These are phyloP conservation scores for Yarrowia sp. DNA, from an alignment of 805 yeast species.

Conservation along the genomic window DNA sequence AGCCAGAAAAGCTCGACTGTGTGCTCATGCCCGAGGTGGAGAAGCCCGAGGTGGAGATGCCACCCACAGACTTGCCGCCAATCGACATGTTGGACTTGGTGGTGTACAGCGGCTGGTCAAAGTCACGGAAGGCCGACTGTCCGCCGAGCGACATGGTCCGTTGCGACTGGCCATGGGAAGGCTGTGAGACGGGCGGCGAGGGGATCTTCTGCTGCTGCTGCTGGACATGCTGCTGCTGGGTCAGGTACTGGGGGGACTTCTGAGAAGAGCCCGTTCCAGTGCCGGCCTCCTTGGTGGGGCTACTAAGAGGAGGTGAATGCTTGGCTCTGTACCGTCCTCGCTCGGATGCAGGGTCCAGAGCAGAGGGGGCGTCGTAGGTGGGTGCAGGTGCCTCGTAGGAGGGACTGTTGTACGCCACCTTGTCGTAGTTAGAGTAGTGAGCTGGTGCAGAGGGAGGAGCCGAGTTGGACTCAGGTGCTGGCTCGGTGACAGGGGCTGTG, in stretches of 20 bases:
- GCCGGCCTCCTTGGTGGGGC: conserved; percentile 1
- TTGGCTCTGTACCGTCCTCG: conserved; percentile 28
- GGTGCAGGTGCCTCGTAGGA: neutral
- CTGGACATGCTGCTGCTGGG: neutral
- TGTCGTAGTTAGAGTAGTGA: conserved; percentile 2
- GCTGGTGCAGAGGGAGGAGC: too few species aligned
- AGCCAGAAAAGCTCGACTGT: conserved; percentile 5
- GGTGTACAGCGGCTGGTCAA: conserved; percentile 16
- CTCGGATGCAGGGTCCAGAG: conserved; percentile 3
- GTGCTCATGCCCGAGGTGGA: conserved; percentile 26
- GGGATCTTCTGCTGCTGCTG: conserved; percentile 4
- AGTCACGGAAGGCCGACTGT: conserved; percentile 10
- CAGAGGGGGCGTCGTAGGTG: neutral
- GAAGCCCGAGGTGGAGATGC: conserved; percentile 9
- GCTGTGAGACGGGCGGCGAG: conserved; percentile 4
- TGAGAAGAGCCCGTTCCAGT: neutral
- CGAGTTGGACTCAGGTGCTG: too few species aligned
- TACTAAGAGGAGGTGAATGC: conserved; percentile 2
- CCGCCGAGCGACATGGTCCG: conserved; percentile 31
- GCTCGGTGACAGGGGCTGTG: too few species aligned
- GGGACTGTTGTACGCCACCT: neutral
- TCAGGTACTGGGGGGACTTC: neutral
- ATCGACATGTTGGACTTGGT: conserved; percentile 35
- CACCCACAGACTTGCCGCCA: conserved; percentile 28
- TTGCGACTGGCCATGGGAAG: conserved; percentile 19